Percentiles rank a stretch among this genome's conserved stretches.
Conservation (phyloP, 352 stramenopile genomes). For the Elongisporangium prolatum region DNA sequence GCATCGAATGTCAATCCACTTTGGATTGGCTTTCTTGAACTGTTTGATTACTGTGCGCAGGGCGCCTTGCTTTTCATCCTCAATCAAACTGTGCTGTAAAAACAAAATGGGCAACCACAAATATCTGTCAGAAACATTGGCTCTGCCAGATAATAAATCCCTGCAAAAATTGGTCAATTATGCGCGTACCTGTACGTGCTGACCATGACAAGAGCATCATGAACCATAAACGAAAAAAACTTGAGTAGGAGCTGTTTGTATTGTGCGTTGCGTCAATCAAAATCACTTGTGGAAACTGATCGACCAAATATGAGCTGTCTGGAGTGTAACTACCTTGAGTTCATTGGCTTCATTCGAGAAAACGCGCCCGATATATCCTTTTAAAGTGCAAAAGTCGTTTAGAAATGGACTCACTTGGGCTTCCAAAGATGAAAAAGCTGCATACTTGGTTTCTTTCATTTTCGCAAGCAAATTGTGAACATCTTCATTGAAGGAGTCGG, state of each 20-base stretch:
- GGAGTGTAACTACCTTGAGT: too few species aligned
- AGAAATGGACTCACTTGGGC: too few species aligned
- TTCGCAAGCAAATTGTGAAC: too few species aligned
- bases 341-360: too few species aligned
- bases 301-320: too few species aligned
- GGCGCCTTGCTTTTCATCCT: constrained; percentile 3
- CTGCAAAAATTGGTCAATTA: constrained; percentile 5
- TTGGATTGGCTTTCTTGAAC: constrained; percentile 12
- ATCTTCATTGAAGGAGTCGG: too few species aligned
- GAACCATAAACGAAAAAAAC: constrained; percentile 14
- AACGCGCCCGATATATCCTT: too few species aligned
- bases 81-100: constrained; percentile 7
- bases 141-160: constrained; percentile 1
- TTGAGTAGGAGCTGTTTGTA: constrained; percentile 9
- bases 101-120: constrained; percentile 1
- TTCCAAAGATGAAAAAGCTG: too few species aligned
- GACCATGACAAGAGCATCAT: constrained; percentile 5
- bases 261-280: constrained; percentile 8
- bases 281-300: constrained; percentile 2
- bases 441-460: too few species aligned
- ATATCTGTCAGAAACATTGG: constrained; percentile 2
- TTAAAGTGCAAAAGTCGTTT: too few species aligned
- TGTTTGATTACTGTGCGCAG: constrained; percentile 3
- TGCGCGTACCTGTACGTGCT: constrained; percentile 15
- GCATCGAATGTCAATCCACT: constrained; percentile 1